These are phyloP conservation scores for Gelatoporia subvermispora DNA, from an alignment of 768 basidiomycete genomes.

Conservation along the genomic window DNA sequence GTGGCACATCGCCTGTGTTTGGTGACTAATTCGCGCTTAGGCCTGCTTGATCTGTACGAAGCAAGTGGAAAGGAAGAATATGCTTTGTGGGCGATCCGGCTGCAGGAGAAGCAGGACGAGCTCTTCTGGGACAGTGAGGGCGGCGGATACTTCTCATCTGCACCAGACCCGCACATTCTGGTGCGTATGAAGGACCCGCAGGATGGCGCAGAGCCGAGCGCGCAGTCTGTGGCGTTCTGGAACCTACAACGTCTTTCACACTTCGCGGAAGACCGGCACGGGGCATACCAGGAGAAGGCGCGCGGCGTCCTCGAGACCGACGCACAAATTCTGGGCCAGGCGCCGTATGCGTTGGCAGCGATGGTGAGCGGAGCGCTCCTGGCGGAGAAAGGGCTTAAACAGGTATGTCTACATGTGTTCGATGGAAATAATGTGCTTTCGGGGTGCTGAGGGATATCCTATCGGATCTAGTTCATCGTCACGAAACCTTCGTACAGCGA, in stretches of 20 bases:
- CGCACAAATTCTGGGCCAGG: constrained; percentile 16
- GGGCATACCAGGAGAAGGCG: constrained; percentile 17
- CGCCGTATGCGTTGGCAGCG: constrained; percentile 16
- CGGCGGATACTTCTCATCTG: constrained; percentile 37
- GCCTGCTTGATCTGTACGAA: constrained; percentile 33
- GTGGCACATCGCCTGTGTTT: background rate
- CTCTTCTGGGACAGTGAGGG: constrained; percentile 33
- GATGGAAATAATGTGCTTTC: background rate
- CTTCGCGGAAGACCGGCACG: constrained; percentile 18
- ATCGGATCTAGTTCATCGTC: constrained; percentile 13
- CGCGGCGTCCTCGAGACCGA: constrained; percentile 16
- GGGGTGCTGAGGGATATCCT: background rate
- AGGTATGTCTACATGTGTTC: constrained; percentile 12
- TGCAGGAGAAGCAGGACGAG: constrained; percentile 35
- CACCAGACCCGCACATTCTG: constrained; percentile 31
- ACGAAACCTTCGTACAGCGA: constrained; percentile 6
- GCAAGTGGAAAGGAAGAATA: constrained; percentile 30
- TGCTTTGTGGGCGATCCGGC: constrained; percentile 26
- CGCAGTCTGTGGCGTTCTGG: constrained; percentile 20
- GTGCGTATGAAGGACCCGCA: constrained; percentile 35
- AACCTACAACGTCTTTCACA: constrained; percentile 24
- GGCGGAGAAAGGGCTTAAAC: constrained; percentile 14
- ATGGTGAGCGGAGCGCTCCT: constrained; percentile 17
- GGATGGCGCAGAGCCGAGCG: constrained; percentile 28
- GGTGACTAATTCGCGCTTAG: constrained; percentile 1